Base-by-base conservation (phyloP, 768 basidiomycete species). In the Suillus cothurnatus region DNA sequence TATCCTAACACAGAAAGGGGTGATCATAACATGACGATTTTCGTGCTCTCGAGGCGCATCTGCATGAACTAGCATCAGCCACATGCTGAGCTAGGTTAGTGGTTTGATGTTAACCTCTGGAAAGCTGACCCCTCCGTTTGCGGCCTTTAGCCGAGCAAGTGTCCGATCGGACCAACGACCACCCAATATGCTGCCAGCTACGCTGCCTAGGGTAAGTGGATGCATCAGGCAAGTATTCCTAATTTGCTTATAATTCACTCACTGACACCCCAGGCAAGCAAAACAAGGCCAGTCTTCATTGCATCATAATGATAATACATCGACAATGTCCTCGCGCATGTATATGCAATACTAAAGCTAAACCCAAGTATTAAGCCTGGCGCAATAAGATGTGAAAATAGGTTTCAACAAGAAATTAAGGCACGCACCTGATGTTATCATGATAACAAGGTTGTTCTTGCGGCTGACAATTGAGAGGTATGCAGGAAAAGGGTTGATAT, bases 21-120 rank as follows among this genome's bases (percentile, higher is more conserved):
- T 39, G 83, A 66, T 55, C 61, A 71, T 2, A 83, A 70, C 73
- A 93, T 82, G 6, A 84, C 87, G 6, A 80, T 69, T 32, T 84
- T 76, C 3, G 88, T 89, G 69, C 90, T 90, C 69, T 80, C 79
- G 12, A 95, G 78, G 5, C 93, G 88, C 85, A 92, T 89, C 90
- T 93, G 63, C 9, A 3, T 1, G 26, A 56, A 38, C 28, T 1
- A 15, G 15, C 34, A 45, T 68, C 31, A 56, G 45, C 21, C 23
- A 31, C n/a, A 17, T 34, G 17, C 17, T 17, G 49, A 26, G 47
- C 21, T n/a, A n/a, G 6, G 21, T 19, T 12, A 47, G 17, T 32
- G 19, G 38, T 38, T 38, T 14, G 4, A 38, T 14, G 49, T 77
- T 68, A 62, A 88, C 90, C 84, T 95, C 93, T 2, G 92, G 45